Base-by-base conservation (phyloP, 1,284 basidiomycete species). In the Sporisorium reilianum region DNA sequence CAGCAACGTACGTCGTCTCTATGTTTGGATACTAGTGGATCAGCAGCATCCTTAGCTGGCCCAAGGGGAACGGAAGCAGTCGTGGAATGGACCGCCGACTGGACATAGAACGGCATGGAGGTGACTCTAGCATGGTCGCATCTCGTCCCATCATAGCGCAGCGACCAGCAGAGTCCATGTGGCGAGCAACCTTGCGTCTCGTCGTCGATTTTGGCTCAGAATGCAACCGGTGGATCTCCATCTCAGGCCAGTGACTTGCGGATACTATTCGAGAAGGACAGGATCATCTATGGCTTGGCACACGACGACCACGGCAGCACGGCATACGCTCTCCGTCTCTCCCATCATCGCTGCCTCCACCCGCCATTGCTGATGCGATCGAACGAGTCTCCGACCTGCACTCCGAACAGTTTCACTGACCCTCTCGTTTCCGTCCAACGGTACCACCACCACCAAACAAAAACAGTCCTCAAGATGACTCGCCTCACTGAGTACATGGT, bases 401-500 rank as follows among this genome's bases (percentile, higher is more conserved):
- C 12, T 40, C 7, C 22, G 28, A 57, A 57, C 12, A 2, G 40
- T 34, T 16, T 49, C 16, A 51, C 65, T 62, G 46, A 65, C 63
- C 45, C 50, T 53, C 25, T 53, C 26, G 23, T 45, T 46, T 50
- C 53, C 51, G 45, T 20, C 45, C n/a, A 51, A 55, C 44, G 55
- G 48, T 11, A 30, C 26, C 30, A n/a, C 28, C 18, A 5, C 11
- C n/a, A 12, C 3, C 40, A 40, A 38, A 34, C 4, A 5, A 25
- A n/a, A 14, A 63, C 64, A 75, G 67, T 75, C 72, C 58, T 75
- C 73, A 75, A 75, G 73, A 75, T 75, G 73, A 66, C 71, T 61
- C 59, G 73, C 64, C 68, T 88, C 86, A 87, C 85, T 82, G 96
- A 99, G 90, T 98, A 90, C 89, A 94, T 97, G 88, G 93, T 99